Base-by-base conservation (phyloP, 345 rosid genomes). In the Euphorbia pulcherrima region DNA sequence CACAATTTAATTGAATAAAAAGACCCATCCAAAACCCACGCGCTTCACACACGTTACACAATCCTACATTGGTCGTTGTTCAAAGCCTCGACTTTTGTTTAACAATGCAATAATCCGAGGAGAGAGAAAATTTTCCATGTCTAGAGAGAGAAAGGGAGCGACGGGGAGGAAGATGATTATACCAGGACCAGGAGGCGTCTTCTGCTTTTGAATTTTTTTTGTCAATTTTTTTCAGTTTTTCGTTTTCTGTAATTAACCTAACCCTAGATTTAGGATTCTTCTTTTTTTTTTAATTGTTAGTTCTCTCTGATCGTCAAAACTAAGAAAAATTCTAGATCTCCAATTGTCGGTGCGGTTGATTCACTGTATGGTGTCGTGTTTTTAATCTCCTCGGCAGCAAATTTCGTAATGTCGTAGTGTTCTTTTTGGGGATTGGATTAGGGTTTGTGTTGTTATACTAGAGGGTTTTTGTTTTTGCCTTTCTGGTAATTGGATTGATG, bases 401-500 rank as follows among this genome's bases (percentile, higher is more conserved):
- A 35, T 21, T 13, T 56, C 27, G 29, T 46, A 17, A 54, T 52
- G 28, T 60, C 37, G 23, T 47, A 47, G 56, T 21, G 35, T 40
- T 60, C 50, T 47, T 5, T 65, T 56, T 68, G 1, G 48, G 59
- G 40, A 1, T 50, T 39, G 39, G 28, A 66, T 66, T 66, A 66
- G 69, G 69, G 60, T 66, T 66, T 53, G 60, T 53, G 2, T 21
- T 21, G 46, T 52, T 8, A n/a, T n/a, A 50, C n/a, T 30, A 33
- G 68, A 46, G 68, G 64, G 60, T 48, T 72, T 65, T 28, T 44
- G 10, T 40, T 71, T 52, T 53, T 24, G 50, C 44, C 35, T 13
- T 37, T 53, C 5, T 35, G 51, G 20, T 23, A 11, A 11, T 68
- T 57, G 37, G 8, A 10, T 56, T 18, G 37, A 92, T 90, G 98